Evolutionary conservation across 2,329 filamentous ascomycete genomes (phyloP), one percentile per base, ranked within the genome.

Genomic region (Nemania bipapillata): DNA sequence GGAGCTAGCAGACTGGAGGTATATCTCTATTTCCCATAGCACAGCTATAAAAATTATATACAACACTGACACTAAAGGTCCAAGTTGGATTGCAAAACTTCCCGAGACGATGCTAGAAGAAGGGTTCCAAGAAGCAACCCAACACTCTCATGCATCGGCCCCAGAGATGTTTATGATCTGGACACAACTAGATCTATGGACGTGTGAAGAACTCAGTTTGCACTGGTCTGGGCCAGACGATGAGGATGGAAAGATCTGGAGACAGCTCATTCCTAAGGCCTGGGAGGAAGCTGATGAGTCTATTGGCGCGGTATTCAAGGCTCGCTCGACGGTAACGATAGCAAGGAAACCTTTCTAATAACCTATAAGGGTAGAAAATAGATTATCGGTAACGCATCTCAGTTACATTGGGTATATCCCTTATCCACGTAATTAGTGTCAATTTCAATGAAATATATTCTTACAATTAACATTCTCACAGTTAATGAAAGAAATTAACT

Each of bases 1-100:
- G n/a, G 50, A 56, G 6, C 49, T 65, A n/a, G 54, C 66, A 5
- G 42, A 70, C 45, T 66, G 62, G 58, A 68, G 62, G 69, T 70
- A 57, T 17, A 40, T 12, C n/a, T 20, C 20, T 30, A 63, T 1
- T 0, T 20, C 15, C 12, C 12, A 11, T 22, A 4, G 8, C 26
- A n/a, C n/a, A n/a, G n/a, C n/a, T 1, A 24, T 15, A 12, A 1
- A 9, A 15, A 5, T 5, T 20, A 42, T 12, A 40, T 15, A 54
- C 26, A 40, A 49, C 40, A 22, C 58, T 63, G 17, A 68, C 30
- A 7, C 15, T 15, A 2, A 24, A 0, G 17, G 5, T 35, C 17
- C 8, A 49, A 70, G 69, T 35, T 70, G 69, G 69, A 50, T 70
- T 37, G 35, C 24, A 1, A 57, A 35, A 15, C 62, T 70, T 28